Base-by-base conservation (phyloP, 805 yeast genomes). In the Teunomyces stri region DNA sequence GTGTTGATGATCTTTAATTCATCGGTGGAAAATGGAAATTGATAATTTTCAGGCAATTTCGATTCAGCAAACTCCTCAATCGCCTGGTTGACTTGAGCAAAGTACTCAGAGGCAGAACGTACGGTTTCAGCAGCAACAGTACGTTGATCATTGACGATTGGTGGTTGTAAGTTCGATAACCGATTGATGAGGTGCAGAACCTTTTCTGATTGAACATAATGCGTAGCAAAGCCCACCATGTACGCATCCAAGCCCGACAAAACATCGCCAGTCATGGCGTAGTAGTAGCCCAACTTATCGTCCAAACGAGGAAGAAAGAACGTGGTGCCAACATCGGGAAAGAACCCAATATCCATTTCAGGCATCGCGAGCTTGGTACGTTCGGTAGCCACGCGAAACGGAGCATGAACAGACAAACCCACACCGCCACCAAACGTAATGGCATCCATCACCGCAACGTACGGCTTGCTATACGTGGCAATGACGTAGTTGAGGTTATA, bases 401-500 rank as follows among this genome's bases (percentile, higher is more conserved):
- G 92, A 10, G 89, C 85, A 68, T 94, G 98, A 36, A 89, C 85
- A 0, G 92, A 77, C 39, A 94, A 71, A 4, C 99, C 98, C 38
- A 90, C 96, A 57, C 98, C 98, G 44, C 98, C 98, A 46, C 98
- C 99, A 96, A 94, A 89, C 22, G 92, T 89, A 57, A 92, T 88
- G 18, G 98, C 97, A 61, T 94, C 85, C 82, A 87, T 84, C 33
- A 89, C 60, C 0, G 96, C 75, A n/a, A 94, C 84, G 50, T 87
- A 77, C 1, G 98, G 98, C 71, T 90, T 92, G 49, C 83, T 72
- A 57, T 82, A 90, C n/a, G 92, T 84, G 7, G 96, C 84, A 50
- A 91, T 73, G 43, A 85, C 70, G 60, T 84, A 87, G 72, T 94
- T 84, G 59, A 94, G 70, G 51, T 84, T 81, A 70, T 94, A 92